These are phyloP conservation scores for Starmerella roubikii DNA, from an alignment of 805 yeast species.

Conservation along the genomic window DNA sequence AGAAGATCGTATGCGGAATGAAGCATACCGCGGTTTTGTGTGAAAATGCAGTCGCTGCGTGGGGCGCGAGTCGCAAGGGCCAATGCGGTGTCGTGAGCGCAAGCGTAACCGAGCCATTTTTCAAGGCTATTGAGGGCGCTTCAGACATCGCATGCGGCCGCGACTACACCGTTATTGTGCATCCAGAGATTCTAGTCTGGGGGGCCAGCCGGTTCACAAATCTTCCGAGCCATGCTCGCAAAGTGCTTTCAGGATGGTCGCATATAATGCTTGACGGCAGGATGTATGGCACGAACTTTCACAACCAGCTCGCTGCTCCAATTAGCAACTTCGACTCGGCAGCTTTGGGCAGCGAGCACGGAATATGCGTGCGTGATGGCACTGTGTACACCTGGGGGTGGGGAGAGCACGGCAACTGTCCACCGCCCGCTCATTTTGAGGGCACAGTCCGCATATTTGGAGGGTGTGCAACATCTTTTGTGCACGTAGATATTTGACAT, in stretches of 20 bases:
- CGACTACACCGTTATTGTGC: constrained; percentile 37
- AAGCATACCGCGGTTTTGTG: constrained; percentile 24
- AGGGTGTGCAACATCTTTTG: constrained; percentile 26
- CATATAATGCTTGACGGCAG: constrained; percentile 22
- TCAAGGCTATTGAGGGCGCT: not conserved
- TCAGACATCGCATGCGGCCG: constrained; percentile 35
- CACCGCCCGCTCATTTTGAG: constrained; percentile 30
- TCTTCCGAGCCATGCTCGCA: not conserved
- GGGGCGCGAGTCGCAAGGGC: constrained; percentile 59
- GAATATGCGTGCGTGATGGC: constrained; percentile 31
- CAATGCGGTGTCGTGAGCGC: constrained; percentile 28
- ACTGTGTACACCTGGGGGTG: constrained; percentile 79
- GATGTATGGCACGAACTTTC: constrained; percentile 65
- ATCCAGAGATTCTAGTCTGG: not conserved
- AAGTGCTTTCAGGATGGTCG: constrained; percentile 15
- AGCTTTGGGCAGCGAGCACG: constrained; percentile 80
- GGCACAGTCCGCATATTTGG: constrained; percentile 15
- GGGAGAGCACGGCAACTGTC: constrained; percentile 97
- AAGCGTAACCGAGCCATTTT: constrained; percentile 6
- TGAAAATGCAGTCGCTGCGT: constrained; percentile 39
- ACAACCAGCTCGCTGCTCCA: constrained; percentile 43
- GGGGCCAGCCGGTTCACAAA: not conserved
- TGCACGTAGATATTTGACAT: constrained; percentile 2
- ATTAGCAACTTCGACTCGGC: constrained; percentile 13
- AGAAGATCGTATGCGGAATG: constrained; percentile 23